A percentile compares a stretch with the other conserved stretches of the same genome.
Conservation (phyloP, 2,329 filamentous ascomycete species). For the Paracamarosporium sp. region DNA sequence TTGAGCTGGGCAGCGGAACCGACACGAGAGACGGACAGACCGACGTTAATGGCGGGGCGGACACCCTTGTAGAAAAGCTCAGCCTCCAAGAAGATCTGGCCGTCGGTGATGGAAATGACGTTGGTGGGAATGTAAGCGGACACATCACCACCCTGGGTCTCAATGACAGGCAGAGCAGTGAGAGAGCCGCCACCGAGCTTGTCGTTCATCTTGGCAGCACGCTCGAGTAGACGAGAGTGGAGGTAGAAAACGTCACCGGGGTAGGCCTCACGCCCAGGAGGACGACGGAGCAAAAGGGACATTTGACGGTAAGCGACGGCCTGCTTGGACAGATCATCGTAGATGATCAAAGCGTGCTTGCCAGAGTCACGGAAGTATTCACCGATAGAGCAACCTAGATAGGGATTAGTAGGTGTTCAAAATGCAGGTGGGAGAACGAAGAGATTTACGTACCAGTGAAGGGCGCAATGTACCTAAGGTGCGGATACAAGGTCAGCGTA, state of each 20-base stretch:
- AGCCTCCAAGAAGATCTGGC: slow-evolving; percentile 99
- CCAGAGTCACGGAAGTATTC: slow-evolving; percentile 85
- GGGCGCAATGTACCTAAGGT: slow-evolving; percentile 69
- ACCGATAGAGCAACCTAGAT: slow-evolving; percentile 25
- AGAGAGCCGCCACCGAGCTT: slow-evolving; percentile 94
- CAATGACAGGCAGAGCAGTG: slow-evolving; percentile 96
- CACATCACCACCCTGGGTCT: slow-evolving; percentile 99
- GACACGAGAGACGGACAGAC: slow-evolving; percentile 99
- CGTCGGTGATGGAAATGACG: slow-evolving; percentile 99
- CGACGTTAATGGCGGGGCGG: slow-evolving; percentile 99
- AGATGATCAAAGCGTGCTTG: slow-evolving; percentile 88
- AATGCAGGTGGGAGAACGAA: too few relatives aligned
- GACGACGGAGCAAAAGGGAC: slow-evolving; percentile 96
- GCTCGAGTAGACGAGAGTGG: slow-evolving; percentile 98
- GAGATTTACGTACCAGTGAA: too few relatives aligned
- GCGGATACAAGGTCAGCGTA: too few relatives aligned
- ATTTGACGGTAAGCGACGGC: slow-evolving; percentile 98
- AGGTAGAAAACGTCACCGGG: slow-evolving; percentile 99
- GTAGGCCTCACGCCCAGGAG: slow-evolving; percentile 98
- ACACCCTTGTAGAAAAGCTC: slow-evolving; percentile 99
- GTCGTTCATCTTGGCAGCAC: slow-evolving; percentile 98
- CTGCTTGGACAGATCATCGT: slow-evolving; percentile 97
- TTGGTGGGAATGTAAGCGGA: slow-evolving; percentile 99
- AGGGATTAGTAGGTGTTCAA: too few relatives aligned
- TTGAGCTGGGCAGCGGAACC: slow-evolving; percentile 99